phyloP scores from a whole-genome alignment of 768 basidiomycete species.

The Suillus occidentalis region DNA sequence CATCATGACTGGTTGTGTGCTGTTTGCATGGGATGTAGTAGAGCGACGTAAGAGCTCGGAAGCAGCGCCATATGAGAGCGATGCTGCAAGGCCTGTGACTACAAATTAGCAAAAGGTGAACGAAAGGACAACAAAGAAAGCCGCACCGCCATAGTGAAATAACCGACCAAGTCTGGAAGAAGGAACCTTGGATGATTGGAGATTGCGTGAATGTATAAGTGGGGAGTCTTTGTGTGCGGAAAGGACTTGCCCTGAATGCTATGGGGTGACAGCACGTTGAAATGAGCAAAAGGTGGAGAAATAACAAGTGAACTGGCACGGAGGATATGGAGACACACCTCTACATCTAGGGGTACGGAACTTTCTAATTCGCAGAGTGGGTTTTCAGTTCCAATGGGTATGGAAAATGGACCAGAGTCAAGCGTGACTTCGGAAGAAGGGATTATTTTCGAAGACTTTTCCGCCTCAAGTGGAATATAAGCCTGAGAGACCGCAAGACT shows the following conservation, averaged over 20 bases:
- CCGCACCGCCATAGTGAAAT: constrained; percentile 90
- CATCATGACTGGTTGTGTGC: constrained; percentile 66
- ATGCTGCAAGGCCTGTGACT: constrained; percentile 81
- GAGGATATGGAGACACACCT: background rate
- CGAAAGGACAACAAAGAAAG: background rate
- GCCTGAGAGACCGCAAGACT: too few relatives aligned
- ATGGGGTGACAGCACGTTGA: background rate
- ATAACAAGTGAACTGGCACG: background rate
- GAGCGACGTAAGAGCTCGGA: constrained; percentile 80
- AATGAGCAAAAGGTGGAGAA: background rate
- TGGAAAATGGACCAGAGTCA: background rate
- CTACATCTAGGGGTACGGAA: background rate
- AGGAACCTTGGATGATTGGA: constrained; percentile 86
- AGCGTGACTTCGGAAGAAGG: background rate
- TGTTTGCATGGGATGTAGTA: constrained; percentile 36
- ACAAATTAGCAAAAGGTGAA: background rate
- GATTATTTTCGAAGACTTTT: background rate
- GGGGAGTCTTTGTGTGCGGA: constrained; percentile 43
- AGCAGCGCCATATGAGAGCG: constrained; percentile 86
- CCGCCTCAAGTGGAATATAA: background rate
- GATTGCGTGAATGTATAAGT: constrained; percentile 34
- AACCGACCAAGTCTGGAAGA: constrained; percentile 86
- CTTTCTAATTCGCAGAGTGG: background rate
- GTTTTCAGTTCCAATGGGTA: background rate
- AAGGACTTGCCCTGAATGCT: background rate